Conservation (phyloP, 2,329 filamentous ascomycete genomes). For the Lecanicillium sp. region DNA sequence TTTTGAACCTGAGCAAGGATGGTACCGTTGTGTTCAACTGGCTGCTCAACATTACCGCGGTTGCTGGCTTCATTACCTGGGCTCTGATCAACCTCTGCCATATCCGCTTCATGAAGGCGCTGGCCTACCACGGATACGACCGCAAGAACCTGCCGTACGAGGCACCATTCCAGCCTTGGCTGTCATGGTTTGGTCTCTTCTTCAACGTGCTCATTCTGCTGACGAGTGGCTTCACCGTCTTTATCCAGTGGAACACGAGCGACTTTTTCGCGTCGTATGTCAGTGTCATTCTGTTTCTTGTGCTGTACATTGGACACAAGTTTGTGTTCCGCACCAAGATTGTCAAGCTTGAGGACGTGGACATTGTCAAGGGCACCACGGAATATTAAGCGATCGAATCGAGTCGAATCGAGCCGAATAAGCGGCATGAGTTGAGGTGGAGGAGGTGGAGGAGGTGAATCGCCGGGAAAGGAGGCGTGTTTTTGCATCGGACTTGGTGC, state of each 20-base stretch:
- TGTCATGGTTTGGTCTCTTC: constrained; percentile 58
- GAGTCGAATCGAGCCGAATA: neutral
- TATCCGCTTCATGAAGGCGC: constrained; percentile 56
- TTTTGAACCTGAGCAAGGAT: constrained; percentile 55
- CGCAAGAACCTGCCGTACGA: constrained; percentile 52
- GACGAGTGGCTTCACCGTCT: constrained; percentile 62
- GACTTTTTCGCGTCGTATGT: constrained; percentile 59
- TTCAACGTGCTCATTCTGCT: constrained; percentile 57
- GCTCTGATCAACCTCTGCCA: constrained; percentile 57
- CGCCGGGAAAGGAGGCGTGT: too few species aligned
- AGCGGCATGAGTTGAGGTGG: neutral
- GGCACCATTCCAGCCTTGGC: constrained; percentile 54
- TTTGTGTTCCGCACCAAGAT: constrained; percentile 30
- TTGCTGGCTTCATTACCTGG: constrained; percentile 66
- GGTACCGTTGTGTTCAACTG: constrained; percentile 61
- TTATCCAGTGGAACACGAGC: constrained; percentile 53
- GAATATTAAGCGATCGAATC: constrained; percentile 1
- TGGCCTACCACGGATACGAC: constrained; percentile 47
- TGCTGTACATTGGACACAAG: constrained; percentile 56
- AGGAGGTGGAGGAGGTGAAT: neutral
- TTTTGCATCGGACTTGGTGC: too few species aligned
- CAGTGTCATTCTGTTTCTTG: constrained; percentile 55
- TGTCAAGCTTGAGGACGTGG: constrained; percentile 27
- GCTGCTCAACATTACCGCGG: constrained; percentile 63
- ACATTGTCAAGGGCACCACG: constrained; percentile 21